Evolutionary conservation across 805 yeast genomes (phyloP).

Genomic region (Zygosaccharomyces siamensis): DNA sequence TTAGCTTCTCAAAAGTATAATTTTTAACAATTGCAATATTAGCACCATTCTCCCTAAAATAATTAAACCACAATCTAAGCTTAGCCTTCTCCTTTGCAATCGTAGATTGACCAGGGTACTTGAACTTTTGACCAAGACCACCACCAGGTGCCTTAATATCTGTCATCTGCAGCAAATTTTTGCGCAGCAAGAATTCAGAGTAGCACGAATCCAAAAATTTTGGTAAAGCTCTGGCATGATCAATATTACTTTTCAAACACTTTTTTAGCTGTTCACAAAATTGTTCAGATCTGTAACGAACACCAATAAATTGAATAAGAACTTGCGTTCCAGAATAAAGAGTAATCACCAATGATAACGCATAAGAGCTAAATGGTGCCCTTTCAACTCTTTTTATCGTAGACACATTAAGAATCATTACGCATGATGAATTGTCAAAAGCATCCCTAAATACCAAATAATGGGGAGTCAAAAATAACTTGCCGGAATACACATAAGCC

Average conservation of each 20-base stretch:
- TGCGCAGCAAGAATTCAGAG: constrained; percentile 76
- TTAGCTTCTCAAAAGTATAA: constrained; percentile 71
- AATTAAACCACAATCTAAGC: constrained; percentile 90
- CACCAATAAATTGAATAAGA: constrained; percentile 70
- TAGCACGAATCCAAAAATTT: constrained; percentile 68
- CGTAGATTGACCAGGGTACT: constrained; percentile 85
- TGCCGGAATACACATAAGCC: constrained; percentile 50
- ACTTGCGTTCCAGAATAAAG: constrained; percentile 62
- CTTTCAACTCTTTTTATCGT: constrained; percentile 83
- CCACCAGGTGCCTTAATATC: constrained; percentile 60
- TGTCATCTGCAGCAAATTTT: constrained; percentile 34
- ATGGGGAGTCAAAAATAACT: constrained; percentile 66
- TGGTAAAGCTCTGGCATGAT: constrained; percentile 55
- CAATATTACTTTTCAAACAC: constrained; percentile 56
- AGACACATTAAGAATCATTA: constrained; percentile 66
- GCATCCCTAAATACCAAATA: constrained; percentile 71
- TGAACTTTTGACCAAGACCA: constrained; percentile 80
- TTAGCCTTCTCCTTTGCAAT: constrained; percentile 76
- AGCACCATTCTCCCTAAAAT: constrained; percentile 77
- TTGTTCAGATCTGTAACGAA: constrained; percentile 70
- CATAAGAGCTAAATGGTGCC: constrained; percentile 67
- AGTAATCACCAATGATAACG: constrained; percentile 69
- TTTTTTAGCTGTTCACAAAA: constrained; percentile 68
- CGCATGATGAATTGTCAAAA: constrained; percentile 62
- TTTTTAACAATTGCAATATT: constrained; percentile 71